Percentiles rank a stretch among this genome's conserved stretches.
These are phyloP conservation scores for Pseudogymnoascus sp. DNA, from an alignment of 2,329 filamentous ascomycete genomes.

Conservation along the genomic window DNA sequence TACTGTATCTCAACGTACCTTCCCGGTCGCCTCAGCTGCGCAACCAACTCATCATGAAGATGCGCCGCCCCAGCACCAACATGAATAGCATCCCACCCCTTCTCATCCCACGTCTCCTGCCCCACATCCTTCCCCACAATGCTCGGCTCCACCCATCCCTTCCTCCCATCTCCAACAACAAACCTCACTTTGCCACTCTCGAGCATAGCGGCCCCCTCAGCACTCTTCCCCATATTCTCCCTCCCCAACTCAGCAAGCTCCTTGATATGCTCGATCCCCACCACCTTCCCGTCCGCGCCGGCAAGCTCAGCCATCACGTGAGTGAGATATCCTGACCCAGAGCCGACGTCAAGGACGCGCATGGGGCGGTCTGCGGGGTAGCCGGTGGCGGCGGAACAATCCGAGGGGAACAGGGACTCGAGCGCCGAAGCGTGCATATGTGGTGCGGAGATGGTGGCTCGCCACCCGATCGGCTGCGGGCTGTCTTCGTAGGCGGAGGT, in stretches of 20 bases:
- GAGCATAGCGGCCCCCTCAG: slow-evolving; percentile 52
- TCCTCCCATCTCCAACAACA: slow-evolving; percentile 65
- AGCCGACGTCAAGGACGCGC: slow-evolving; percentile 65
- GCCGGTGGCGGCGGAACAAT: slow-evolving; percentile 11
- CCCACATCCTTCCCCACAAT: slow-evolving; percentile 31
- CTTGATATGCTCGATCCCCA: slow-evolving; percentile 68
- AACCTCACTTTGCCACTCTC: slow-evolving; percentile 60
- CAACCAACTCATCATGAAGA: slow-evolving; percentile 63
- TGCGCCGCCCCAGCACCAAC: slow-evolving; percentile 78
- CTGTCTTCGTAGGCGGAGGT: slow-evolving; percentile 62
- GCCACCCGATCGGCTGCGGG: slow-evolving; percentile 59
- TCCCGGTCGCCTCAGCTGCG: slow-evolving; percentile 73
- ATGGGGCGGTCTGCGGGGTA: slow-evolving; percentile 22
- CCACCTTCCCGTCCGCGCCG: slow-evolving; percentile 38
- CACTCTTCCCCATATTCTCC: slow-evolving; percentile 57
- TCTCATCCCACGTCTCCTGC: slow-evolving; percentile 36
- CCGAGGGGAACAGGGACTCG: slow-evolving; percentile 50
- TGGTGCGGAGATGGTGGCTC: slow-evolving; percentile 63
- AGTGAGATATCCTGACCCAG: slow-evolving; percentile 75
- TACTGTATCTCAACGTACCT: slow-evolving; percentile 33
- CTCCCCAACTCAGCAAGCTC: slow-evolving; percentile 55
- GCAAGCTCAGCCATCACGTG: slow-evolving; percentile 67
- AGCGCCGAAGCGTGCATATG: slow-evolving; percentile 65
- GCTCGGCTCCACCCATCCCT: slow-evolving; percentile 47
- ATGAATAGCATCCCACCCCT: slow-evolving; percentile 85